phyloP scores from a whole-genome alignment of 2,329 filamentous ascomycete species.

The Cladosporium phlei region DNA sequence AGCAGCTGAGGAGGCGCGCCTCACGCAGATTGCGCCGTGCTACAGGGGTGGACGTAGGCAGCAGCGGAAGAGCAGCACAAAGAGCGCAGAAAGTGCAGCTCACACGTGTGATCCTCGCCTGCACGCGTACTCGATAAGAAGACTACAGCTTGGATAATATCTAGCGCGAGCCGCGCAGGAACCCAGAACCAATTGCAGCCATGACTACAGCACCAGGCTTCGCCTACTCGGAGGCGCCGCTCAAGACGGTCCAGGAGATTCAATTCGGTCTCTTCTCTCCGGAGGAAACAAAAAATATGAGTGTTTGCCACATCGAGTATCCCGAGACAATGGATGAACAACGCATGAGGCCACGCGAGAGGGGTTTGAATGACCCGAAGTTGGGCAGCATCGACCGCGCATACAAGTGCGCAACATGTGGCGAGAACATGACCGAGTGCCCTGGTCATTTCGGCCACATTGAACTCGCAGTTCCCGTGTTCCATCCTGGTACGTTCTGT shows the following conservation, averaged over 20 bases:
- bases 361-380: constrained; percentile 90
- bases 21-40: constrained; percentile 28
- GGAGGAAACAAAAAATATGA: constrained; percentile 99
- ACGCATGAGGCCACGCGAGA: constrained; percentile 81
- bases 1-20: constrained; percentile 23
- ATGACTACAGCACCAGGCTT: constrained; percentile 91
- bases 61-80: constrained; percentile 13
- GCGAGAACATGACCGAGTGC: constrained; percentile 91
- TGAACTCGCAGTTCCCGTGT: constrained; percentile 93
- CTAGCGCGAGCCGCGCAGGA: constrained; percentile 4
- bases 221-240: constrained; percentile 84
- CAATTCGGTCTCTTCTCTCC: constrained; percentile 97
- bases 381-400: constrained; percentile 94
- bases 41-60: constrained; percentile 26
- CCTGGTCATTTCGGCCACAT: constrained; percentile 99
- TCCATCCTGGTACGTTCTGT: constrained; percentile 64
- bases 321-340: constrained; percentile 99
- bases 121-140: not conserved
- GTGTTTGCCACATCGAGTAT: constrained; percentile 90
- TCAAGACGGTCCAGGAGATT: constrained; percentile 97
- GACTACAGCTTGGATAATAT: constrained; percentile 8
- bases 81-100: not conserved
- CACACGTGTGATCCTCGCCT: not conserved
- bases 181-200: constrained; percentile 41
- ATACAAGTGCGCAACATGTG: constrained; percentile 93